Evolutionary conservation across 352 stramenopile genomes (phyloP), one percentile per base, ranked within the genome.

Genomic region (Globisporangium megalacanthum): DNA sequence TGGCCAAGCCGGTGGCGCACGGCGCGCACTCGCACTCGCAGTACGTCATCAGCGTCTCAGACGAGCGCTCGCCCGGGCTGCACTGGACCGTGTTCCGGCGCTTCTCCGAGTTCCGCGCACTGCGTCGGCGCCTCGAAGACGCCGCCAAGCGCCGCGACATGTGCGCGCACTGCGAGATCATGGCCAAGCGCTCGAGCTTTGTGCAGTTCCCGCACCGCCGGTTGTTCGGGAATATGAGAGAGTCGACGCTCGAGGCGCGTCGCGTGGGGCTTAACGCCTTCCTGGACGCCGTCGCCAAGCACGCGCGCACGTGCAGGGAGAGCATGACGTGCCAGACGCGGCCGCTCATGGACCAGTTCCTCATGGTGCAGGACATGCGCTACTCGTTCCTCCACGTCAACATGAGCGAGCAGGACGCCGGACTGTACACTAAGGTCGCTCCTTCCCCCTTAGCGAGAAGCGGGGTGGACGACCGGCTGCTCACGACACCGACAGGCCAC

Each of bases 351-450:
- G 82, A 95, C 66, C 76, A 92, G 64, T 95, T 95, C 61, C 74
- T 95, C 48, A 88, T 92, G 76, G 80, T 92, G 17, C 88, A 88
- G 61, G 83, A 95, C 56, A 91, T 93, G 83, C 79, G 83, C 42
- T 95, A 92, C 79, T 93, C 83, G 61, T 93, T 89, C 58, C 66
- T 93, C 48, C 88, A 89, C 66, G 77, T 93, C 29, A 80, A 91
- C 58, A 89, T 91, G 79, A 83, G 72, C 55, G 79, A 89, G 44
- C 54, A 77, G 6, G 67, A 75, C 41, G 62, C 65, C 31, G 76
- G 87, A 17, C 67, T 64, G 49, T 62, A 58, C 49, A 70, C 70
- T 58, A 86, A 83, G 60, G 58, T 64, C 41, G 60, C 44, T 4
- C 67, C 72, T 9, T 19, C 42, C n/a, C 25, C 25, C 25, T 29